Percentiles rank a stretch among this genome's conserved stretches.
phyloP scores from a whole-genome alignment of 805 yeast species.

The Hanseniaspora thailandica region DNA sequence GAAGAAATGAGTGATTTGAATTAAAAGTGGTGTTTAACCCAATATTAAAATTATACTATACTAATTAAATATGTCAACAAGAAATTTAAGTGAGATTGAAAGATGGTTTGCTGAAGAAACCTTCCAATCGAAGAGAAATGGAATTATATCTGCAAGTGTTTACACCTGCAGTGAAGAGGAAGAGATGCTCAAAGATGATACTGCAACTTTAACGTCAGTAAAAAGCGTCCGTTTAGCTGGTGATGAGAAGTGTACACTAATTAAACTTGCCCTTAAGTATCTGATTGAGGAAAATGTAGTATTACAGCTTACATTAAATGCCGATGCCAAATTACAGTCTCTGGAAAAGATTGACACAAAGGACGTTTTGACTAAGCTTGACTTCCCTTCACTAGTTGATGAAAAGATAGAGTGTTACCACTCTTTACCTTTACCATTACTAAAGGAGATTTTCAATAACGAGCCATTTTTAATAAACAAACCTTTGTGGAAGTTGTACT shows the following conservation, averaged over 20 bases:
- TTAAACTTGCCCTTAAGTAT: conserved; percentile 20
- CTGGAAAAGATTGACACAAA: conserved; percentile 18
- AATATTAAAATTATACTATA: too few species aligned
- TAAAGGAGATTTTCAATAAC: conserved; percentile 24
- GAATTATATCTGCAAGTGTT: conserved; percentile 23
- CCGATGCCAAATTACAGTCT: conserved; percentile 20
- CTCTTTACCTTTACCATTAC: conserved; percentile 24
- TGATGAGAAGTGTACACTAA: conserved; percentile 12
- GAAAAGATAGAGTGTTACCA: conserved; percentile 23
- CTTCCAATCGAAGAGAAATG: conserved; percentile 22
- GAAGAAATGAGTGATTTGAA: too few species aligned
- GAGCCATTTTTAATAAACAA: conserved; percentile 20
- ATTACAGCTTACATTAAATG: conserved; percentile 22
- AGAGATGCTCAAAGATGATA: conserved; percentile 20
- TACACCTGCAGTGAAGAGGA: conserved; percentile 18
- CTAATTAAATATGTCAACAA: conserved; percentile 20
- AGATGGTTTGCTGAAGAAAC: conserved; percentile 22
- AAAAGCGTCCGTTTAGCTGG: conserved; percentile 19
- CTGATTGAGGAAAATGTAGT: conserved; percentile 22
- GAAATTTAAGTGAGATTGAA: conserved; percentile 23
- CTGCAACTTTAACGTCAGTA: conserved; percentile 20
- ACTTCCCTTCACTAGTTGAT: conserved; percentile 22
- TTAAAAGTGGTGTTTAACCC: too few species aligned
- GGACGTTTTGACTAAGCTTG: conserved; percentile 23
- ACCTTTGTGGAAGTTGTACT: conserved; percentile 24